A percentile compares a stretch with the other conserved stretches of the same genome.
Evolutionary conservation across 805 yeast species (phyloP).

Genomic region (Pichia eremophila): DNA sequence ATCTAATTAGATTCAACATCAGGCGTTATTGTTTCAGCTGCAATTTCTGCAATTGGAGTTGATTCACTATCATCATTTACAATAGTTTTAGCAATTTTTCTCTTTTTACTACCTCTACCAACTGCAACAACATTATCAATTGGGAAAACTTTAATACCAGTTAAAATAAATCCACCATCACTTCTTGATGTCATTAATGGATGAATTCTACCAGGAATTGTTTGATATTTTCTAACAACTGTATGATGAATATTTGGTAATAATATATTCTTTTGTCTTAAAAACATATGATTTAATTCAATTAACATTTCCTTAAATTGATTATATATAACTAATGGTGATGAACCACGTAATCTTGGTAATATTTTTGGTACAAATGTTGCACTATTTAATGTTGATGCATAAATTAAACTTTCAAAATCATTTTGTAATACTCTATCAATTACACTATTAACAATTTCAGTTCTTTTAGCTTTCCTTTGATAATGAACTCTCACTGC

Average conservation of each 20-base stretch:
- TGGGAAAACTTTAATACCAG: constrained; percentile 75
- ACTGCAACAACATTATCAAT: constrained; percentile 54
- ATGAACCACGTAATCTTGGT: constrained; percentile 67
- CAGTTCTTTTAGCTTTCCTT: constrained; percentile 52
- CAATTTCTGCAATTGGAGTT: neutral
- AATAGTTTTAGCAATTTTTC: constrained; percentile 17
- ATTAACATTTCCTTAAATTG: constrained; percentile 75
- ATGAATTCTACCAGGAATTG: constrained; percentile 88
- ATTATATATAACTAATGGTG: constrained; percentile 76
- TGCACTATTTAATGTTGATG: constrained; percentile 62
- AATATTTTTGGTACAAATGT: constrained; percentile 54
- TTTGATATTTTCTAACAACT: constrained; percentile 79
- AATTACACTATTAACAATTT: constrained; percentile 39
- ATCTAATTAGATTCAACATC: neutral
- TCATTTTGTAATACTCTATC: constrained; percentile 40
- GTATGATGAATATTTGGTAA: constrained; percentile 81
- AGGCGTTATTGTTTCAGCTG: neutral
- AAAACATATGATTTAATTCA: constrained; percentile 61
- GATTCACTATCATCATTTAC: constrained; percentile 8
- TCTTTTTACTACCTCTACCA: constrained; percentile 50
- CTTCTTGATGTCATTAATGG: constrained; percentile 92
- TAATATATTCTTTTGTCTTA: constrained; percentile 58
- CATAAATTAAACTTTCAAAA: constrained; percentile 70
- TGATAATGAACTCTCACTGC: constrained; percentile 56
- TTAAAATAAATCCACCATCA: constrained; percentile 80